Percentiles rank a stretch among this genome's conserved stretches.
These are phyloP conservation scores for Blastobotrys terrestris DNA, from an alignment of 805 yeast species.

Conservation along the genomic window DNA sequence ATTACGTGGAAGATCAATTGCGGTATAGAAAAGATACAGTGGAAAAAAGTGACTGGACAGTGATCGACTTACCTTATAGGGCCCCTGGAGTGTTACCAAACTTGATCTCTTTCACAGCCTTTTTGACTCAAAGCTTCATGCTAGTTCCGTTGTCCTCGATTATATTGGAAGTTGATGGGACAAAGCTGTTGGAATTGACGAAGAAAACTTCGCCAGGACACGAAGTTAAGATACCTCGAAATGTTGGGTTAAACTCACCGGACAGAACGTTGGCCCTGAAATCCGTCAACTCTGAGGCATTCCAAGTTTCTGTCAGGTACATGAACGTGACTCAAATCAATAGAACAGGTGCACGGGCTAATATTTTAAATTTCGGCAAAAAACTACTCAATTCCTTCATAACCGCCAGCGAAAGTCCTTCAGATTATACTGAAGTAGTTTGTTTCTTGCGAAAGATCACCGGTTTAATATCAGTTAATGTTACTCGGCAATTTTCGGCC, in stretches of 20 bases:
- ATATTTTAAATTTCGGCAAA: conserved; percentile 27
- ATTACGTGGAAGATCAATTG: conserved; percentile 34
- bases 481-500: conserved; percentile 27
- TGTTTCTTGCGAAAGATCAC: conserved; percentile 30
- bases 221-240: conserved; percentile 21
- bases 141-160: conserved; percentile 29
- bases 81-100: conserved; percentile 27
- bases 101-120: conserved; percentile 31
- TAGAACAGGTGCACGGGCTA: conserved; percentile 18
- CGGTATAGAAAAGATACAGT: conserved; percentile 26
- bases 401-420: conserved; percentile 27
- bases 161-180: conserved; percentile 26
- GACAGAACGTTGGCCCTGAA: conserved; percentile 23
- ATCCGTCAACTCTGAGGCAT: conserved; percentile 20
- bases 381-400: conserved; percentile 25
- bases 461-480: conserved; percentile 27
- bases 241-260: conserved; percentile 22
- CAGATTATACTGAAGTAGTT: conserved; percentile 25
- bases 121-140: conserved; percentile 34
- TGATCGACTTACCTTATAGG: conserved; percentile 34
- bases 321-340: conserved; percentile 33
- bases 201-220: conserved; percentile 23
- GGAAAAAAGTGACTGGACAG: conserved; percentile 28
- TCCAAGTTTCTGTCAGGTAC: conserved; percentile 28
- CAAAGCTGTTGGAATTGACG: conserved; percentile 23